Percentiles rank a stretch among this genome's conserved stretches.
Conservation (phyloP, 1,284 basidiomycete genomes). For the Tausonia pullulans region DNA sequence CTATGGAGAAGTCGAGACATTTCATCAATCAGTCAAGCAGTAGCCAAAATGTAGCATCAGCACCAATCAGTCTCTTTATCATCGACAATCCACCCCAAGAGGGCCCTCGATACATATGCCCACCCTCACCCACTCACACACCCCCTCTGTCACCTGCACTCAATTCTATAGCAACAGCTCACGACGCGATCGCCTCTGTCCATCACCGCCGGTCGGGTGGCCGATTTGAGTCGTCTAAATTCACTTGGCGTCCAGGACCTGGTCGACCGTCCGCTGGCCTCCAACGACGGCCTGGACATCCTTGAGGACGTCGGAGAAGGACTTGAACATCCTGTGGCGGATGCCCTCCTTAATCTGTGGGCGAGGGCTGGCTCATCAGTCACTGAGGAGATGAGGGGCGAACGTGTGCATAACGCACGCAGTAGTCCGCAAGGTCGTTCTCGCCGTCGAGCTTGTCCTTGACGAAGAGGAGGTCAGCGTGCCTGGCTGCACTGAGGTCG, state of each 20-base stretch:
- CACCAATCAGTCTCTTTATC: too few species aligned
- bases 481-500: slow-evolving; percentile 72
- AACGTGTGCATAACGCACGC: slow-evolving; percentile 32
- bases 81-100: too few species aligned
- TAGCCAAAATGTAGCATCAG: too few species aligned
- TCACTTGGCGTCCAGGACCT: slow-evolving; percentile 25
- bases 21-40: too few species aligned
- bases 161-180: too few species aligned
- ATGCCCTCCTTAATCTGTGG: slow-evolving; percentile 44
- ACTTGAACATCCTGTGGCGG: slow-evolving; percentile 51
- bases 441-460: slow-evolving; percentile 65
- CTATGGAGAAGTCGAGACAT: too few species aligned
- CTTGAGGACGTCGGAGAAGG: slow-evolving; percentile 43
- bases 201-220: too few species aligned
- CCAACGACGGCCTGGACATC: slow-evolving; percentile 53
- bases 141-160: too few species aligned
- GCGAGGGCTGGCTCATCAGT: slow-evolving; percentile 35
- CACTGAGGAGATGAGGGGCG: slow-evolving; percentile 4
- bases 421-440: slow-evolving; percentile 75
- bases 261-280: slow-evolving; percentile 34
- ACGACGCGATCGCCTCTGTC: too few species aligned
- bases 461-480: slow-evolving; percentile 83
- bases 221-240: too few species aligned
- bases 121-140: too few species aligned
- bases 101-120: too few species aligned